Percentiles rank a stretch among this genome's conserved stretches.
phyloP scores from a whole-genome alignment of 1,284 basidiomycete genomes.

The Fomitopsis palustris region DNA sequence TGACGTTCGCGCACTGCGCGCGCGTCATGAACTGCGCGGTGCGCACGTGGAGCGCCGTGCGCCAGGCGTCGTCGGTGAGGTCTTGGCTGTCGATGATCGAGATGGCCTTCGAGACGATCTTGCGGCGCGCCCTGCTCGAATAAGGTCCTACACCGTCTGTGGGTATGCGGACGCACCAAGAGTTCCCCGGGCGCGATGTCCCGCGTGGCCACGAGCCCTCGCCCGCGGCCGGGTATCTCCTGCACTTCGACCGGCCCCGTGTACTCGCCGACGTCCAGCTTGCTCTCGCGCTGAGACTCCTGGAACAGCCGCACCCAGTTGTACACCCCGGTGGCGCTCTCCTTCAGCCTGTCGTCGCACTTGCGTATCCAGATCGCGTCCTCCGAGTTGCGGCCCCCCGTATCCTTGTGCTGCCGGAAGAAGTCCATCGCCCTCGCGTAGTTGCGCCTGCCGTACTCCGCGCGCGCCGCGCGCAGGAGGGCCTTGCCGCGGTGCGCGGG shows the following conservation, averaged over 20 bases:
- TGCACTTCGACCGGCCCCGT: conserved; percentile 10
- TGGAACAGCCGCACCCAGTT: conserved; percentile 14
- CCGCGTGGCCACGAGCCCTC: conserved; percentile 12
- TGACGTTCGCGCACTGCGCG: not conserved
- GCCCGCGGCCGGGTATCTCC: conserved; percentile 9
- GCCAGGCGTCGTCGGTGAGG: not conserved
- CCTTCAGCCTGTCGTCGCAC: conserved; percentile 6
- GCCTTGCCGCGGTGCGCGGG: not conserved
- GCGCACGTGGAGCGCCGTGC: not conserved
- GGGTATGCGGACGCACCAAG: conserved; percentile 5
- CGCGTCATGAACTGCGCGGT: not conserved
- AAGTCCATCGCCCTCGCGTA: conserved; percentile 5
- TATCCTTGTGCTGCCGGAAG: conserved; percentile 9
- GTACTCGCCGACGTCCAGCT: conserved; percentile 16
- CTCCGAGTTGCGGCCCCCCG: conserved; percentile 5
- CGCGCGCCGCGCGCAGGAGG: not conserved
- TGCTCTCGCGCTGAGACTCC: conserved; percentile 3
- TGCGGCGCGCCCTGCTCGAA: not conserved
- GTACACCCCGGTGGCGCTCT: conserved; percentile 11
- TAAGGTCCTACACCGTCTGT: not conserved
- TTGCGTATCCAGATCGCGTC: conserved; percentile 10
- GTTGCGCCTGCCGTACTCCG: conserved; percentile 10
- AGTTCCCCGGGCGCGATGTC: conserved; percentile 13
- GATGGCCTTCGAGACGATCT: not conserved
- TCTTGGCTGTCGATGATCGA: not conserved